Evolutionary conservation across 768 basidiomycete genomes (phyloP).

Genomic region (Leccinum broughii): DNA sequence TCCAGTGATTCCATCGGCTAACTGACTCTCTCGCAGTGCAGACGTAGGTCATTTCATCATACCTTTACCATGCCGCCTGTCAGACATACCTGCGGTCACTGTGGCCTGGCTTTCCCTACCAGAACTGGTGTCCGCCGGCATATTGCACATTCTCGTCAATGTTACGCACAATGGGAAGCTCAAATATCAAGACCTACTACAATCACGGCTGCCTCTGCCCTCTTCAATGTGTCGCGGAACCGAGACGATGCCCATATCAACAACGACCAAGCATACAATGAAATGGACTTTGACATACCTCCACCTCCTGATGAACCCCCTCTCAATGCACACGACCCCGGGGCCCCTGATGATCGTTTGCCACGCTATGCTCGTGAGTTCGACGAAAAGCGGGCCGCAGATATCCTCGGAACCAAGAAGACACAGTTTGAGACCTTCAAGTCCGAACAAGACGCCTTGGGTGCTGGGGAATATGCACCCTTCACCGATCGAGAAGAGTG

Average conservation of each 20-base stretch:
- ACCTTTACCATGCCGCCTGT: background rate
- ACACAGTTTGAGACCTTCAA: background rate
- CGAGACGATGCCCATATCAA: no score
- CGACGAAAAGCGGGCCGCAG: background rate
- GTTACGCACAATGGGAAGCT: background rate
- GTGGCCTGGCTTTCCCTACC: background rate
- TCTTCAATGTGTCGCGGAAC: background rate
- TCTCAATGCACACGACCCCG: no score
- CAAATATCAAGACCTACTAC: background rate
- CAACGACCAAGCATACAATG: no score
- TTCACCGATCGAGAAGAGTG: background rate
- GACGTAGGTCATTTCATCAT: no score
- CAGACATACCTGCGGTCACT: background rate
- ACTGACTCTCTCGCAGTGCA: no score
- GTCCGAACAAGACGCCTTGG: background rate
- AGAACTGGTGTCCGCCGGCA: background rate
- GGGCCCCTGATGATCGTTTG: background rate
- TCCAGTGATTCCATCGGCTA: no score
- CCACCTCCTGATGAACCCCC: no score
- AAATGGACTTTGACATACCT: no score
- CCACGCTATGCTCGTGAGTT: background rate
- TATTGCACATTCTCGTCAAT: background rate
- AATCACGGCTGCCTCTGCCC: background rate
- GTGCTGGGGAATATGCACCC: background rate
- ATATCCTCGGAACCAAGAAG: background rate